Percentiles rank a stretch among this genome's conserved stretches.
phyloP scores from a whole-genome alignment of 139 green algal genomes.

The Astrephomene gubernaculifera region DNA sequence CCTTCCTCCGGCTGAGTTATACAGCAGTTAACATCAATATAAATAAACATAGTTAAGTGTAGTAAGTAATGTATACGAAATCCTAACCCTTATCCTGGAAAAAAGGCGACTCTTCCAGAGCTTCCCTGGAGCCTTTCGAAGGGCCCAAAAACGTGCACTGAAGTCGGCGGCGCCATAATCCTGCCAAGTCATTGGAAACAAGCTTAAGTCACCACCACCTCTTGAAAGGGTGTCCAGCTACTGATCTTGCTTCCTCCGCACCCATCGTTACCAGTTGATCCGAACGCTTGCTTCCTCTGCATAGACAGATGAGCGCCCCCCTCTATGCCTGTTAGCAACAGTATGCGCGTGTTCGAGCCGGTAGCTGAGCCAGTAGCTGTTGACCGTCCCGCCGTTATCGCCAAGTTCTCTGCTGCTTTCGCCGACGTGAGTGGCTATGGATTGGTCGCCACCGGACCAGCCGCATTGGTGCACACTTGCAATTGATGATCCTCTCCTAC shows the following conservation, averaged over 20 bases:
- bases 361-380: slow-evolving; percentile 33
- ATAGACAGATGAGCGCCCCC: slow-evolving; percentile 37
- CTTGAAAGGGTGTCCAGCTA: no score
- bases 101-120: no score
- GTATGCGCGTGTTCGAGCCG: slow-evolving; percentile 39
- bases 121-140: slow-evolving; percentile 1
- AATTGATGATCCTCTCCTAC: no score
- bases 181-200: no score
- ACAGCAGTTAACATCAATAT: no score
- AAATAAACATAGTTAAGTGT: no score
- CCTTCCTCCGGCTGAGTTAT: no score
- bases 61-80: no score
- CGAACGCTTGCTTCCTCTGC: slow-evolving; percentile 15
- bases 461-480: no score
- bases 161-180: not conserved
- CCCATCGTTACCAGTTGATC: slow-evolving; percentile 7
- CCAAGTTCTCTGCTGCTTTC: slow-evolving; percentile 30
- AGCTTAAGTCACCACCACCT: no score
- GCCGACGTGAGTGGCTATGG: slow-evolving; percentile 39
- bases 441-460: not conserved
- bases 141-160: not conserved
- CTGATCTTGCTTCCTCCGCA: not conserved
- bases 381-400: not conserved
- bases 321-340: slow-evolving; percentile 31
- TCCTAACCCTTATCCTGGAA: no score